Base-by-base conservation (phyloP, 1,139 yeast species). In the Taiozyma onychis region DNA sequence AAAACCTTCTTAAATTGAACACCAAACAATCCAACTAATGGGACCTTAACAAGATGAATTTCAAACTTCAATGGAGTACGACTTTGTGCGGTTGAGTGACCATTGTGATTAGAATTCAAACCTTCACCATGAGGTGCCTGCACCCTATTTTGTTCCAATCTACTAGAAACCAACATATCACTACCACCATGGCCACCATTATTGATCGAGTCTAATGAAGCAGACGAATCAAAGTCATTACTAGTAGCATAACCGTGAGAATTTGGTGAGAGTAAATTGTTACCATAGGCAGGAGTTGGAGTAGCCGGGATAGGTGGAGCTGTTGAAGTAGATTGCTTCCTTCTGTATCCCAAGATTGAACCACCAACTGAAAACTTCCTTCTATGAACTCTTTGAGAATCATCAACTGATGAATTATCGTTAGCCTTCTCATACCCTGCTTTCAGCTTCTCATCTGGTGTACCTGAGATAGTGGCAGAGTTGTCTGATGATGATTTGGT, bases 1-100 rank as follows among this genome's bases (percentile, higher is more conserved):
- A 88, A 78, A 44, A 91, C 77, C 67, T 91, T 91, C 74, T 91
- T 93, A 72, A 93, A 90, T 67, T 91, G 97, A 48, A 93, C 93
- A 67, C 98, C 99, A 58, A 88, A 90, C 55, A 93, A 75, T 13
- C 95, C 90, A 52, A 91, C 87, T 57, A 93, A 75, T 44, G 97
- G 96, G 49, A 93, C 96, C 66, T 89, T 89, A 45, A 91, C 98
- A 57, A 93, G 84, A 67, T 88, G 91, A 55, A 93, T 88, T 65
- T 93, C 98, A 68, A 93, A 93, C 62, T 86, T 85, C 63, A 93
- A 50, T 26, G 65, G 65, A 2, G 64, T 54, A 46, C 65, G 63
- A 13, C 57, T 53, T 32, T 54, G 54, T 13, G 55, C 50, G 32
- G 44, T 32, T 22, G 47, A 43, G 28, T 14, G 26, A n/a, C 32